Evolutionary conservation across 768 basidiomycete species (phyloP), one percentile per base, ranked within the genome.

Genomic region (Mycena vitilis): DNA sequence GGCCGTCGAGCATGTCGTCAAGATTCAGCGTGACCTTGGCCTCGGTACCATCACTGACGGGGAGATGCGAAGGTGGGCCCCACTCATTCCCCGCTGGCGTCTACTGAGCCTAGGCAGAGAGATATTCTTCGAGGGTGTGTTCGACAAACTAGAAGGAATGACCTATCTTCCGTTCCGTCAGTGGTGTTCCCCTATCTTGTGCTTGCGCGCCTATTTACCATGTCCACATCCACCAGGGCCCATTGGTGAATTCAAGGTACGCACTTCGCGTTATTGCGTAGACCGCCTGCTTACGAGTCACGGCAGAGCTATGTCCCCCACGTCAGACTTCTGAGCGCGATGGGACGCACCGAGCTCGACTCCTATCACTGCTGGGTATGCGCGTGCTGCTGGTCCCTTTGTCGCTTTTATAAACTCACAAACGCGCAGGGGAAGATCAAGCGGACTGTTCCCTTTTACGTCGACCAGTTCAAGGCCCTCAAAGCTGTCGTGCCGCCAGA

Each of bases 111-210:
- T 37, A 37, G 25, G 6, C 74, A 89, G 89, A 71, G 81, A 81
- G 52, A 79, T 84, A 77, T 91, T 89, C 75, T 89, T 82, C 63
- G 88, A 91, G 53, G 90, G 90, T n/a, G 88, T 91, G 37, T 90
- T 90, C 75, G 85, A 91, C 72, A 88, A 85, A 60, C 76, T 92
- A 47, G 86, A 88, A 57, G 90, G 90, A 55, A 90, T 91, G 87
- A 81, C 81, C 57, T 79, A 77, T 66, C 78, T 88, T 60, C 84
- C 85, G 8, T 82, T 85, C 47, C 81, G 88, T 88, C 61, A 40
- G 78, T 73, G 59, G 34, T 25, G 53, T 65, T 63, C 66, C 59
- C 40, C 42, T 48, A 63, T 60, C 45, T 25, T 64, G 48, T 65
- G 66, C 22, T 57, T 34, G n/a, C 37, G n/a, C n/a, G 59, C 49